phyloP scores from a whole-genome alignment of 2,329 filamentous ascomycete genomes.

The Exophiala xenobiotica region DNA sequence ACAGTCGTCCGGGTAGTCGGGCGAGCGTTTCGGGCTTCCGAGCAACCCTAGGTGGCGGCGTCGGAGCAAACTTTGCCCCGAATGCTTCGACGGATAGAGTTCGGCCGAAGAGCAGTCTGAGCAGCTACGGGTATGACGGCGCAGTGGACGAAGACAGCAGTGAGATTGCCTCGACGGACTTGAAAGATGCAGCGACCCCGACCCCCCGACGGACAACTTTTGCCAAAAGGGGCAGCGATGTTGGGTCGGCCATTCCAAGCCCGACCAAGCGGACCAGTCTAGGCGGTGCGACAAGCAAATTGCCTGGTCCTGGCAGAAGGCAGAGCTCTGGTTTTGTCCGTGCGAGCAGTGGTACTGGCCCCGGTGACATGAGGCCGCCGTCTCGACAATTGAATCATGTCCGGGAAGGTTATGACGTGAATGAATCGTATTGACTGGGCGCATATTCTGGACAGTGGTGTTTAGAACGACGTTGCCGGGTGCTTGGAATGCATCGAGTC shows the following conservation, averaged over 20 bases:
- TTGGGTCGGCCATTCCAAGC: conserved; percentile 34
- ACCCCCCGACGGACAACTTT: conserved; percentile 36
- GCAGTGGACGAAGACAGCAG: conserved; percentile 26
- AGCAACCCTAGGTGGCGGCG: conserved; percentile 20
- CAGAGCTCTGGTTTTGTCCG: conserved; percentile 20
- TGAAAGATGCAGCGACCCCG: conserved; percentile 17
- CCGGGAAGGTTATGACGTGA: conserved; percentile 25
- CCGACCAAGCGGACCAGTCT: conserved; percentile 28
- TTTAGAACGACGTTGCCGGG: background rate
- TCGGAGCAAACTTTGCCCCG: conserved; percentile 21
- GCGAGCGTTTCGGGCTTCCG: conserved; percentile 28
- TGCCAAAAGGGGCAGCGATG: conserved; percentile 43
- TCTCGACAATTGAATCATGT: conserved; percentile 14
- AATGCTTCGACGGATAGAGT: conserved; percentile 32
- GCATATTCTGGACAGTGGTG: background rate
- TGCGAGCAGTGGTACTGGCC: background rate
- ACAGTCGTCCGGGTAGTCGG: conserved; percentile 29
- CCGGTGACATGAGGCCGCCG: conserved; percentile 21
- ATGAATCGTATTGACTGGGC: conserved; percentile 28
- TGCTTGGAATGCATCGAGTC: background rate
- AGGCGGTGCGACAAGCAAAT: conserved; percentile 10
- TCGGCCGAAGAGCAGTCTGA: conserved; percentile 30
- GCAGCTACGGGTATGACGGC: conserved; percentile 30
- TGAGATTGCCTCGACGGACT: background rate
- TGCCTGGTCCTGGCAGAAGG: conserved; percentile 15